These are phyloP conservation scores for Ambispora gerdemannii DNA, from an alignment of 192 early-diverging fungal species.

Conservation along the genomic window DNA sequence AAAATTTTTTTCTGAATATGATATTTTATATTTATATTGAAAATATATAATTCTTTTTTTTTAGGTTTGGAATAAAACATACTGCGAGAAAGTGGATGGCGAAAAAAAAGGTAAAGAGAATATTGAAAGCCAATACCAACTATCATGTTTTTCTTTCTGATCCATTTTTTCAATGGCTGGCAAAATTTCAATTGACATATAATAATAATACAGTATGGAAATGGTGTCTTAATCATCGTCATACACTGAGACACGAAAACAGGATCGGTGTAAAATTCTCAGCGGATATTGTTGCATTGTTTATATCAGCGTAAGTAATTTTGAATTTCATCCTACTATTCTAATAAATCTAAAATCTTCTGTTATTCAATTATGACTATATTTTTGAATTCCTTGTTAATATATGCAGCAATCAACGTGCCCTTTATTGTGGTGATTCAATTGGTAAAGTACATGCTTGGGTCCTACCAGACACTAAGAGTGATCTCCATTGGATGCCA, in stretches of 20 bases:
- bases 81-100: background rate
- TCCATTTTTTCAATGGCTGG: too few relatives aligned
- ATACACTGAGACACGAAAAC: slow-evolving; percentile 16
- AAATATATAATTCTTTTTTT: slow-evolving; percentile 7
- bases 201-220: background rate
- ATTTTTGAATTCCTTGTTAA: background rate
- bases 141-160: too few relatives aligned
- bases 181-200: too few relatives aligned
- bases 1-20: slow-evolving; percentile 2
- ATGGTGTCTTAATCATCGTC: slow-evolving; percentile 19
- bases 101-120: slow-evolving; percentile 19
- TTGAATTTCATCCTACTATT: too few relatives aligned
- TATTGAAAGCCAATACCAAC: too few relatives aligned
- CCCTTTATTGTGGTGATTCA: slow-evolving; percentile 51
- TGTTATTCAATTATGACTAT: too few relatives aligned
- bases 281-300: slow-evolving; percentile 6
- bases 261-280: background rate
- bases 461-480: slow-evolving; percentile 52
- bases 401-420: slow-evolving; percentile 37
- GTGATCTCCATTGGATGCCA: slow-evolving; percentile 47
- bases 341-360: too few relatives aligned
- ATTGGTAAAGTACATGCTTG: slow-evolving; percentile 46
- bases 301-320: slow-evolving; percentile 1
- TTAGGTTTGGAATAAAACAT: slow-evolving; percentile 3
- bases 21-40: slow-evolving; percentile 24